Evolutionary conservation across 78 protist species (phyloP).

Genomic region (Creolimax fragrantissima): DNA sequence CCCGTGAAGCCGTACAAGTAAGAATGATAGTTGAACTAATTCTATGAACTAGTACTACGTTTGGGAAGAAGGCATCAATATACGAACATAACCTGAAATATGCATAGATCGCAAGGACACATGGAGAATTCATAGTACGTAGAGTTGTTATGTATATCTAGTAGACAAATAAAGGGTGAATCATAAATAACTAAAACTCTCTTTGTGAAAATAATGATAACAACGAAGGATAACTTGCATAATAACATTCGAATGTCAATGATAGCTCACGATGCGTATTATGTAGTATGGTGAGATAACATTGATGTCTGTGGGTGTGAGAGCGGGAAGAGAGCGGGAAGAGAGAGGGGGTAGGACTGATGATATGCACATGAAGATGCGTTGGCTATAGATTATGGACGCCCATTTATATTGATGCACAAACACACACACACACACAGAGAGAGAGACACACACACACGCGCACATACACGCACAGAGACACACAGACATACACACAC

Average conservation of each 20-base stretch:
- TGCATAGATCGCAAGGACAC: background rate
- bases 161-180: background rate
- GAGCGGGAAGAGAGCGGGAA: no score
- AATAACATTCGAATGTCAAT: background rate
- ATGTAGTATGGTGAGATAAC: background rate
- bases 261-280: background rate
- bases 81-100: background rate
- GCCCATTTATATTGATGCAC: background rate
- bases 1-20: no score
- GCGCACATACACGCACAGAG: background rate
- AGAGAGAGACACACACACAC: background rate
- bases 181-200: background rate
- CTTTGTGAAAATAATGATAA: background rate
- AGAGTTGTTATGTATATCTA: background rate
- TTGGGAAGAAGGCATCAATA: no score
- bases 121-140: background rate
- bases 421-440: background rate
- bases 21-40: no score
- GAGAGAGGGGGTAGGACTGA: background rate
- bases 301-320: no score
- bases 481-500: background rate
- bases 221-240: background rate
- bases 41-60: no score
- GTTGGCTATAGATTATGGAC: background rate
- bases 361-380: background rate